Evolutionary conservation across 257 asterid genomes (phyloP), one percentile per base, ranked within the genome.

Genomic region (Rehmannia glutinosa): DNA sequence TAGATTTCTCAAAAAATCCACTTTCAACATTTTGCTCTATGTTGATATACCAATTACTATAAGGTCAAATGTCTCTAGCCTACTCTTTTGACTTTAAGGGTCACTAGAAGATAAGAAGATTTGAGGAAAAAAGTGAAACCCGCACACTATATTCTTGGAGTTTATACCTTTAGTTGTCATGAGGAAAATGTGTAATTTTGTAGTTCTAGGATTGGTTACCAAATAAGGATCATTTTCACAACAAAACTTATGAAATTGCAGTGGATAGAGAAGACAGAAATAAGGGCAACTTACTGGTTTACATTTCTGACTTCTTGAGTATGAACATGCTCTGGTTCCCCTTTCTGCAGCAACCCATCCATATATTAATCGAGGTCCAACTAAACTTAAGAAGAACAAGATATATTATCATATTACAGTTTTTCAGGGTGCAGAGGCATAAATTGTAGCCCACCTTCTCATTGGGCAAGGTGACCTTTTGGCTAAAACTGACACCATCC

Each of bases 401-500:
- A 53, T 54, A 56, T 52, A 36, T 61, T 42, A 54, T 21, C 19
- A 30, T 53, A 53, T 32, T 62, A 62, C 59, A 39, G 69, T 21
- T 13, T 41, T 12, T 46, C 45, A 49, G 13, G 55, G 25, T 50
- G 52, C 57, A 4, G 17, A 27, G 68, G 65, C 69, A 69, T 42
- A 72, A 70, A 68, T 62, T 49, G 70, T 49, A 41, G 59, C 41
- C 41, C 75, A 88, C 97, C 90, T 80, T 82, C 51, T 82, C 81
- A 59, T 64, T 67, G 35, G 88, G 83, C 63, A 73, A 50, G 62
- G 77, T 67, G 57, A 57, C 74, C 61, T 76, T n/a, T 68, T 67
- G 80, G 82, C 57, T 75, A 68, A 86, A 82, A 77, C 73, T 84
- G 62, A 83, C 58, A 15, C 80, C 62, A 72, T 74, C 86, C 66